These are phyloP conservation scores for Coffea eugenioides DNA, from an alignment of 257 asterid genomes.

Conservation along the genomic window DNA sequence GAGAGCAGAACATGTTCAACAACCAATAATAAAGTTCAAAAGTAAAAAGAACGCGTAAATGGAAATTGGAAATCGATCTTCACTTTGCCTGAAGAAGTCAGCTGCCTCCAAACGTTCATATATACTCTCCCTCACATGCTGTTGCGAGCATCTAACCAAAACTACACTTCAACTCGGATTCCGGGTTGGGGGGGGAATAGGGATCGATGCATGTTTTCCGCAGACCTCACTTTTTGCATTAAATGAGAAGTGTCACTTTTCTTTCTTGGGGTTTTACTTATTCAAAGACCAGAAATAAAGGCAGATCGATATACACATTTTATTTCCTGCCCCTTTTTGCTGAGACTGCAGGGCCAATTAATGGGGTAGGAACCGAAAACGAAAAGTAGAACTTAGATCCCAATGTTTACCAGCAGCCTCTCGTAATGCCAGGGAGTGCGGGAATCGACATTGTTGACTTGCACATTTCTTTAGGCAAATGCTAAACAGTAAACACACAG, in stretches of 20 bases:
- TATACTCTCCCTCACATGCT: too few relatives aligned
- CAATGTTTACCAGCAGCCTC: background rate
- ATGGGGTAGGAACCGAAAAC: background rate
- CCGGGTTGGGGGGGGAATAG: background rate
- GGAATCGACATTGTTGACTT: background rate
- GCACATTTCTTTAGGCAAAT: background rate
- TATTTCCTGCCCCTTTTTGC: background rate
- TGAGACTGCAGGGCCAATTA: background rate
- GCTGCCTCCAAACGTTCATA: too few relatives aligned
- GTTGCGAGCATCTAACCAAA: background rate
- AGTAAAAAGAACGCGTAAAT: background rate
- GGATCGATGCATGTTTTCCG: background rate
- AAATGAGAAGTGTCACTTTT: background rate
- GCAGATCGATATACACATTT: background rate
- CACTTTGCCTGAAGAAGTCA: too few relatives aligned
- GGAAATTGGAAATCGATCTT: background rate
- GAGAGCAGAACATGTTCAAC: background rate
- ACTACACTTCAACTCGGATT: background rate
- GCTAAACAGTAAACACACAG: background rate
- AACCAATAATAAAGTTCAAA: too few relatives aligned
- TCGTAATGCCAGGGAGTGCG: background rate
- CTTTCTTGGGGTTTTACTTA: background rate
- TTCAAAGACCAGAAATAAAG: background rate
- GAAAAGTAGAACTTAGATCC: background rate
- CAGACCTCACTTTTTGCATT: slow-evolving; percentile 2